These are phyloP conservation scores for Myochromella boudieri DNA, from an alignment of 768 basidiomycete species.

Conservation along the genomic window DNA sequence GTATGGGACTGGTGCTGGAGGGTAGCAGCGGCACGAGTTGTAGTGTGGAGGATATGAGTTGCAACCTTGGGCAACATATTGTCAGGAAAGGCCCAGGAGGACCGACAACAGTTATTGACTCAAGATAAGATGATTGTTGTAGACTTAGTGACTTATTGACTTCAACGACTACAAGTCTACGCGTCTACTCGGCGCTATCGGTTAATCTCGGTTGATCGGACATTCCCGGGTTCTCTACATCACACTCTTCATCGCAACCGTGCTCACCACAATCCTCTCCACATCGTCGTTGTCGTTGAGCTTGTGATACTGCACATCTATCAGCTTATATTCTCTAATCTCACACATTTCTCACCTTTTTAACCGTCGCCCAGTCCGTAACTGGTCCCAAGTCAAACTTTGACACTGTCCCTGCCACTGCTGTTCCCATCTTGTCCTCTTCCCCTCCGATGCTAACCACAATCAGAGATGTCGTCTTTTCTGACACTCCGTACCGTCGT, in stretches of 20 bases:
- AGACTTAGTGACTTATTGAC: not conserved
- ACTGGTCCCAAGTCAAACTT: slow-evolving; percentile 38
- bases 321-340: not conserved
- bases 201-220: slow-evolving; percentile 13
- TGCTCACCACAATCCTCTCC: slow-evolving; percentile 71
- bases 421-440: slow-evolving; percentile 49
- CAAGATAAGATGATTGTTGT: slow-evolving; percentile 2
- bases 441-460: slow-evolving; percentile 66
- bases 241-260: slow-evolving; percentile 82
- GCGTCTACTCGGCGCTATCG: slow-evolving; percentile 14
- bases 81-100: not conserved
- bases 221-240: slow-evolving; percentile 26
- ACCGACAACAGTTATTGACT: too few relatives aligned
- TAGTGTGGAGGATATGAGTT: slow-evolving; percentile 73
- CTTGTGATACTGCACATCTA: slow-evolving; percentile 63
- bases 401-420: slow-evolving; percentile 60
- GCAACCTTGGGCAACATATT: slow-evolving; percentile 83
- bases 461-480: slow-evolving; percentile 60
- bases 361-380: slow-evolving; percentile 73
- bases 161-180: not conserved
- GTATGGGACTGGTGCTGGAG: slow-evolving; percentile 73
- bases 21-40: slow-evolving; percentile 72
- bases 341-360: slow-evolving; percentile 55
- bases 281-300: slow-evolving; percentile 57
- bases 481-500: slow-evolving; percentile 80